A percentile compares a stretch with the other conserved stretches of the same genome.
Evolutionary conservation across 2,329 filamentous ascomycete genomes (phyloP).

Genomic region (Ophiostoma novo-ulmi): DNA sequence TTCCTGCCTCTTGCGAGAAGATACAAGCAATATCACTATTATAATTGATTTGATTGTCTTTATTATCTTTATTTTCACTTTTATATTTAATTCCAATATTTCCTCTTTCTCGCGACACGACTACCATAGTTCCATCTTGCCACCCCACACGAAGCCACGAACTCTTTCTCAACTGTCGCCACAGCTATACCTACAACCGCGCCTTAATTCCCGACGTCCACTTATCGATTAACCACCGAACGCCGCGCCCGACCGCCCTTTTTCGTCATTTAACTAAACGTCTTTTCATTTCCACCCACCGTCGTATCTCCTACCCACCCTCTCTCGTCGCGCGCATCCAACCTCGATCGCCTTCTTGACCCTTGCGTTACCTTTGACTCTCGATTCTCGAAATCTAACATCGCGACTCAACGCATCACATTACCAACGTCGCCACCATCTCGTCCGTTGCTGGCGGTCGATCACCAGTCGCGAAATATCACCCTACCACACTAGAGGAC

Average conservation of each 20-base stretch:
- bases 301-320: not conserved
- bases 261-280: not conserved
- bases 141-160: conserved; percentile 13
- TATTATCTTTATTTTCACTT: not conserved
- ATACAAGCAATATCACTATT: not conserved
- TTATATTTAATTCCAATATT: not conserved
- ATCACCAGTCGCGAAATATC: not conserved
- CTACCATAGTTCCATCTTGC: not conserved
- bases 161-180: not conserved
- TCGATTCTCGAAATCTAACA: not conserved
- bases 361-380: not conserved
- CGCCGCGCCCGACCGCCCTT: conserved; percentile 14
- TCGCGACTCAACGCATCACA: not conserved
- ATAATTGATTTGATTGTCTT: not conserved
- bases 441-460: not conserved
- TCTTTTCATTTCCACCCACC: not conserved
- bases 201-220: not conserved
- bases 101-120: conserved; percentile 13
- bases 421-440: not conserved
- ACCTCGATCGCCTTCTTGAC: not conserved
- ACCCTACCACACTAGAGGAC: not conserved
- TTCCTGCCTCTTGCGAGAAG: not conserved
- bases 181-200: not conserved
- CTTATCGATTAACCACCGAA: conserved; percentile 1
- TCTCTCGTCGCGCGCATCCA: not conserved